These are phyloP conservation scores for Ajuga chamaepitys DNA, from an alignment of 257 asterid genomes.

Conservation along the genomic window DNA sequence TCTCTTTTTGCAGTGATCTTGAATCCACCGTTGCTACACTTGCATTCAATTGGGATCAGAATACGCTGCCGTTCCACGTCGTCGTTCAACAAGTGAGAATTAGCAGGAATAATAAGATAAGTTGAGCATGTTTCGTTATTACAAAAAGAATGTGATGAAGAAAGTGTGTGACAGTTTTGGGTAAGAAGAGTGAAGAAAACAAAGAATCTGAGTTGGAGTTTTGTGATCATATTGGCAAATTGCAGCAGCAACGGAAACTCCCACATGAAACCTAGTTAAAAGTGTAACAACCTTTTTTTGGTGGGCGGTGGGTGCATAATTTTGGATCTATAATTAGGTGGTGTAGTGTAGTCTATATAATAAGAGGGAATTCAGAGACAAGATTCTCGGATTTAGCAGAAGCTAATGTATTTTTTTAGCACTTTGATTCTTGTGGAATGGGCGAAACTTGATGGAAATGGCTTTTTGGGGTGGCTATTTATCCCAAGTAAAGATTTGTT, in stretches of 20 bases:
- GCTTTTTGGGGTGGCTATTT: slow-evolving; percentile 26
- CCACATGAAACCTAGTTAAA: slow-evolving; percentile 16
- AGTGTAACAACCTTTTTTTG: background rate
- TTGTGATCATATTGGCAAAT: slow-evolving; percentile 12
- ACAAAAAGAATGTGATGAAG: slow-evolving; percentile 13
- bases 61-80: slow-evolving; percentile 28
- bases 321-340: slow-evolving; percentile 37
- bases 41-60: slow-evolving; percentile 47
- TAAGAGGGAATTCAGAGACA: slow-evolving; percentile 37
- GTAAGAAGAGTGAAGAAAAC: slow-evolving; percentile 18
- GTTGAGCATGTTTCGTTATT: slow-evolving; percentile 28
- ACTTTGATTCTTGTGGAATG: slow-evolving; percentile 13
- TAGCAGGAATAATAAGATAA: slow-evolving; percentile 40
- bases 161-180: slow-evolving; percentile 31
- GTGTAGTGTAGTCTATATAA: slow-evolving; percentile 25
- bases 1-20: slow-evolving; percentile 38
- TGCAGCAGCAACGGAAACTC: background rate
- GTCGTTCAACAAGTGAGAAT: slow-evolving; percentile 33
- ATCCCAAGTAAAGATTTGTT: slow-evolving; percentile 28
- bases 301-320: slow-evolving; percentile 23
- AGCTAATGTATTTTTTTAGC: background rate
- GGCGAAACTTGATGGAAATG: slow-evolving; percentile 8
- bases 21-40: slow-evolving; percentile 22
- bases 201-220: slow-evolving; percentile 22
- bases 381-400: slow-evolving; percentile 39